Evolutionary conservation across 2,329 filamentous ascomycete genomes (phyloP).

Genomic region (Dothistroma septosporum): DNA sequence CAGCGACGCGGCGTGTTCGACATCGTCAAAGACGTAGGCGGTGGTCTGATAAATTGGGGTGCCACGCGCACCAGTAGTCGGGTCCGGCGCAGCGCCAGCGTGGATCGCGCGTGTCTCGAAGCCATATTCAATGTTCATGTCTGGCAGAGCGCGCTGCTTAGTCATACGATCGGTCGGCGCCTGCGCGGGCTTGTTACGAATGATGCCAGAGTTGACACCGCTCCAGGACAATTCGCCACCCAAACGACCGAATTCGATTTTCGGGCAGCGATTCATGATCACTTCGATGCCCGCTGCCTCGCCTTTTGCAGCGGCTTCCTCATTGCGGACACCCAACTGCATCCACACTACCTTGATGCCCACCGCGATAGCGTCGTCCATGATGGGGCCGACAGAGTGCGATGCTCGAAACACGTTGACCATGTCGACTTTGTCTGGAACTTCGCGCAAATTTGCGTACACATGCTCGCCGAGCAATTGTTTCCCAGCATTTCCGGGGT

Average conservation of each 20-base stretch:
- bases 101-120: slow-evolving; percentile 16
- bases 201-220: slow-evolving; percentile 18
- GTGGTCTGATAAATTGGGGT: slow-evolving; percentile 19
- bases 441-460: slow-evolving; percentile 17
- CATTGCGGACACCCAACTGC: slow-evolving; percentile 18
- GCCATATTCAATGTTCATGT: slow-evolving; percentile 15
- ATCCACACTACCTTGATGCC: slow-evolving; percentile 16
- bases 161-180: slow-evolving; percentile 11
- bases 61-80: slow-evolving; percentile 16
- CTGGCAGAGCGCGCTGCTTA: slow-evolving; percentile 2
- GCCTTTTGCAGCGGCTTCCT: slow-evolving; percentile 16
- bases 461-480: slow-evolving; percentile 15
- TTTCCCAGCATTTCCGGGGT: slow-evolving; percentile 16
- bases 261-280: slow-evolving; percentile 18
- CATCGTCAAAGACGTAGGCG: slow-evolving; percentile 18
- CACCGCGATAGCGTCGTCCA: slow-evolving; percentile 17
- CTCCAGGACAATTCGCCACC: slow-evolving; percentile 19
- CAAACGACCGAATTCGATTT: slow-evolving; percentile 19
- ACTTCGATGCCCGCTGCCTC: slow-evolving; percentile 18
- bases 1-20: slow-evolving; percentile 16
- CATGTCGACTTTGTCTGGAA: slow-evolving; percentile 18
- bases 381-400: slow-evolving; percentile 15
- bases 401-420: slow-evolving; percentile 18
- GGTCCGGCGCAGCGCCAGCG: slow-evolving; percentile 15
- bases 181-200: slow-evolving; percentile 17